Evolutionary conservation across 2,329 filamentous ascomycete genomes (phyloP), one percentile per base, ranked within the genome.

Genomic region (Pseudogymnoascus sp.): DNA sequence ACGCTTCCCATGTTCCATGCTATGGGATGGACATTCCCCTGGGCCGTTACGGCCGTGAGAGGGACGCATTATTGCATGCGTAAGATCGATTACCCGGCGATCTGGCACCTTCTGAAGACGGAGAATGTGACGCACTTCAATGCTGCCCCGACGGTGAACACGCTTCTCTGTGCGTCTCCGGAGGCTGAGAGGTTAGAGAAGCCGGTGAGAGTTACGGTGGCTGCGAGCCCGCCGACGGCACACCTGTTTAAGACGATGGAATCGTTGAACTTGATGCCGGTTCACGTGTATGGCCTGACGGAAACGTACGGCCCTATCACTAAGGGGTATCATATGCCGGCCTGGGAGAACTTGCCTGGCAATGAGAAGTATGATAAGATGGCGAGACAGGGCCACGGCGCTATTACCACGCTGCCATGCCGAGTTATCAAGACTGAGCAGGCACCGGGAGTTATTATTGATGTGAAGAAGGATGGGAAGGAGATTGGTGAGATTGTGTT

Each of bases 251-350:
- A 96, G 77, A 87, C 92, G 73, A 99, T 99, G 95, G 78, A 69
- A 2, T 70, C 70, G 4, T 79, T 97, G 6, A 99, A 99, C 72
- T 82, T 99, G 6, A 83, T 88, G 21, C 95, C 95, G 0, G 91
- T 97, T 0, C 95, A 99, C 73, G 92, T 96, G 6, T 99, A 99
- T 74, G 95, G 95, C 40, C 75, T 89, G 76, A 88, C 86, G 1
- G 87, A 97, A 77, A 97, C 93, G 0, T 97, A 97, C 71, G 95
- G 95, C 0, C 95, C 95, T 8, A 93, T 97, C 65, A 97, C 93
- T 1, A 96, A 96, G 74, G 91, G 93, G 8, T 99, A 99, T 71
- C 81, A 88, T 63, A 83, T 97, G 77, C 91, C 92, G 0, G 80
- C 83, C 31, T 99, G 95, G 95, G 86, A 95, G n/a, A 71, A 75